Base-by-base conservation (phyloP, 257 asterid genomes). In the Oldenlandia corymbosa region DNA sequence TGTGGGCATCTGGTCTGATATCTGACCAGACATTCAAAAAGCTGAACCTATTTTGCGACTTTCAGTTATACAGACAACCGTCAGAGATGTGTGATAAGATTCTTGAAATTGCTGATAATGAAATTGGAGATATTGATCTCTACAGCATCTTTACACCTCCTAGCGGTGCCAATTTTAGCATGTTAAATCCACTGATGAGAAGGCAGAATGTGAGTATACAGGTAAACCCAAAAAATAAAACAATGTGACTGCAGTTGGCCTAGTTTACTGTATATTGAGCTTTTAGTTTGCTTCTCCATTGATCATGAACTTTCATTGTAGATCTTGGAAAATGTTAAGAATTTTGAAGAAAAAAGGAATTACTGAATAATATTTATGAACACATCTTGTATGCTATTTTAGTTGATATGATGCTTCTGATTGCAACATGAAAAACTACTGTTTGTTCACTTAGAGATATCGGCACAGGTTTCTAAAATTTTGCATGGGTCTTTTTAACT, bases 121-220 rank as follows among this genome's bases (percentile, higher is more conserved):
- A 91, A 80, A 65, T 88, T 4, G 98, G 98, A 57, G 75, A 79
- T 68, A 88, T 91, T 59, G 98, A 91, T 71, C 65, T 63, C 74
- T 91, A 91, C 68, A 91, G 96, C 80, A 82, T 91, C 80, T 91
- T 81, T 64, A 88, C 96, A 39, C 96, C 94, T 70, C 65, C 96
- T 20, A 88, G 98, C 85, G 77, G 75, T n/a, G 83, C 83, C 73
- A 88, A 80, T 60, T 73, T 69, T 68, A 72, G 81, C 59, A 59
- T 72, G 58, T 50, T 75, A 43, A 80, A 73, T 71, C 82, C 59
- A 54, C 58, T 72, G 4, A 52, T 75, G 77, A 84, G 69, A 74
- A 70, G 77, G 72, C 80, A 70, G 53, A 68, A 64, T 17, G 98
- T 87, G 76, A 68, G 87, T 43, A 34, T n/a, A n/a, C n/a, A n/a